Base-by-base conservation (phyloP, 2,329 filamentous ascomycete species). In the Lachnellula occidentalis region DNA sequence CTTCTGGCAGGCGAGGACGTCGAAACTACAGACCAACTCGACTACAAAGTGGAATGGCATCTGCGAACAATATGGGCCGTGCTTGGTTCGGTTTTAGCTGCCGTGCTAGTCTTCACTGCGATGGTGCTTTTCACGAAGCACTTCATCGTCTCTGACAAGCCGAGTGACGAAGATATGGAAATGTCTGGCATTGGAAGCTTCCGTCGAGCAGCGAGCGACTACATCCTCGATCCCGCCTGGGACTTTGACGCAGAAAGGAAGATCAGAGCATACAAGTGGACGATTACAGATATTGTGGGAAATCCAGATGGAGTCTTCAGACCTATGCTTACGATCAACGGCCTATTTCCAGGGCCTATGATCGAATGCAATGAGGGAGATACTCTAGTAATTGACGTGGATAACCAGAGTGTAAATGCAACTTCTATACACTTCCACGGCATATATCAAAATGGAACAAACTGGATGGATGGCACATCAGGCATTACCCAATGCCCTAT, bases 351-450 rank as follows among this genome's bases (percentile, higher is more conserved):
- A 0, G 79, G 88, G 0, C 88, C 88, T 5, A 70, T 87, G 45
- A 81, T 94, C 45, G 81, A 88, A 59, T 82, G 83, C 58, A 89
- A 88, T 60, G 83, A 88, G 59, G 87, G 86, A 19, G 89, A 94
- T 62, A 82, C 78, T 1, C 69, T 94, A 8, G 69, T 89, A 3
- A 81, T 91, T 43, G 81, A 88, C 34, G 76, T 90, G 49, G 73
- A 81, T 61, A 92, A 92, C 62, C 76, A 79, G 21, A 80, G 87
- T 0, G 73, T 75, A 12, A 87, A 90, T 60, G 79, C 66, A 12
- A 68, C 87, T 0, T 79, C 82, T 7, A 75, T 92, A 5, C 88
- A 92, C 66, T 92, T 88, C 68, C 88, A 92, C 61, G 88, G 88
- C 15, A 77, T 92, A 58, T 90, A 83, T 65, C 87, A 90, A 66